Evolutionary conservation across 1,139 yeast species (phyloP), one percentile per base, ranked within the genome.

Genomic region (Kurtzmaniella natalensis): DNA sequence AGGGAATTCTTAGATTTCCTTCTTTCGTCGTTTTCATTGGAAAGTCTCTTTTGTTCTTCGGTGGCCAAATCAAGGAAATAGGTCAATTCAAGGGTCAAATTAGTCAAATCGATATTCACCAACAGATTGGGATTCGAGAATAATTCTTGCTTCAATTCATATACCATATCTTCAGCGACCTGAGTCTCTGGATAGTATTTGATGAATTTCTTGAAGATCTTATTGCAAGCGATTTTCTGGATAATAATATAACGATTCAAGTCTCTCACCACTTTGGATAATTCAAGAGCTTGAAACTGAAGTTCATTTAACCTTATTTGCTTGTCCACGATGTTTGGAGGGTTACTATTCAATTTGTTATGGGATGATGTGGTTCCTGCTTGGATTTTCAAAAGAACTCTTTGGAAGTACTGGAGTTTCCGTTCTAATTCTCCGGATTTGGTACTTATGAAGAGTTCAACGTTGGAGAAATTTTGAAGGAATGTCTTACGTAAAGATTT

Each of bases 201-300:
- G 30, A 73, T 51, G 51, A 84, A 81, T 56, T 88, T 87, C 59
- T 88, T 88, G 47, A 87, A 68, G 37, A 88, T 72, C 58, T 89
- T 89, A 43, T 84, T 70, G 32, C 85, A 66, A 4, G 94, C 96
- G 3, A 88, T 79, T 47, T 81, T 80, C 51, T 89, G 97, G 16
- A 88, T 72, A 22, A 84, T 68, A 13, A 86, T 72, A 52, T 81
- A 89, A 41, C 94, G 70, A 14, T 89, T 72, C 29, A 89, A 61
- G 44, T 80, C 76, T 48, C 84, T 86, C 31, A 86, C 62, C 33
- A 78, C 82, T 14, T 66, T 57, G 10, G 86, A 75, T 8, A 84
- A 55, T 15, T 68, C 69, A 19, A 72, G 58, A 26, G 70, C 51
- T 44, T 59, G 72, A 40, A 56, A 67, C 37, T 49, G 57, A 19